Evolutionary conservation across 2,329 filamentous ascomycete genomes (phyloP), one percentile per base, ranked within the genome.

Genomic region (Diplodia scrobiculata): DNA sequence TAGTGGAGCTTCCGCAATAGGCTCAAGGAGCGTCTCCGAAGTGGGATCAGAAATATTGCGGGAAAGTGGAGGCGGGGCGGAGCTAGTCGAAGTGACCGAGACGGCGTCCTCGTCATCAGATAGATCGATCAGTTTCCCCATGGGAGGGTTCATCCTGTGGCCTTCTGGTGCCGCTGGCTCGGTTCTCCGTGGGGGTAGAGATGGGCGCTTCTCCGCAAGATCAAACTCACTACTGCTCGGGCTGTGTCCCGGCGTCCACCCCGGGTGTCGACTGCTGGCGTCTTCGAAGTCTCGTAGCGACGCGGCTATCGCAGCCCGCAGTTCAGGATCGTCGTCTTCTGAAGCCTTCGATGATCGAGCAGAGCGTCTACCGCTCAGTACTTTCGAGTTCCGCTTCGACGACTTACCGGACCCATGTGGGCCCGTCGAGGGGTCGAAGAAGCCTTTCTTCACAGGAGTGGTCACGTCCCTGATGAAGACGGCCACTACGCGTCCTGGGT

Each of bases 381-480:
- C 59, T 34, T 59, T 68, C 9, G 68, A 67, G 32, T 68, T 68
- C 25, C 62, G 52, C 63, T 72, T 53, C 70, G 72, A 47, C 32
- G 72, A 72, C 45, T 70, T 71, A 47, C 72, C 73, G 32, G 75
- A 73, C 36, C 74, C 69, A 67, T 73, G 68, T 74, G 76, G 69
- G 69, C 78, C 74, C 34, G 82, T 74, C 0, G 85, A 84, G 14
- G 87, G 83, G 69, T 96, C 91, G 73, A 97, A 97, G 75, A 95
- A 98, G 0, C 86, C 86, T 13, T 86, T 83, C 54, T 82, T 83
- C 45, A 90, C 85, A 0, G 89, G 85, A 0, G 92, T 97, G 0
- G 95, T 99, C 25, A 99, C 91, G 77, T 99, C 95, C 65, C 96
- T 86, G 69, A 99, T 98, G 77, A 98, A 98, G 6, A 99, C 87